Conservation (phyloP, 768 basidiomycete genomes). For the Rhizopogon vulgaris region DNA sequence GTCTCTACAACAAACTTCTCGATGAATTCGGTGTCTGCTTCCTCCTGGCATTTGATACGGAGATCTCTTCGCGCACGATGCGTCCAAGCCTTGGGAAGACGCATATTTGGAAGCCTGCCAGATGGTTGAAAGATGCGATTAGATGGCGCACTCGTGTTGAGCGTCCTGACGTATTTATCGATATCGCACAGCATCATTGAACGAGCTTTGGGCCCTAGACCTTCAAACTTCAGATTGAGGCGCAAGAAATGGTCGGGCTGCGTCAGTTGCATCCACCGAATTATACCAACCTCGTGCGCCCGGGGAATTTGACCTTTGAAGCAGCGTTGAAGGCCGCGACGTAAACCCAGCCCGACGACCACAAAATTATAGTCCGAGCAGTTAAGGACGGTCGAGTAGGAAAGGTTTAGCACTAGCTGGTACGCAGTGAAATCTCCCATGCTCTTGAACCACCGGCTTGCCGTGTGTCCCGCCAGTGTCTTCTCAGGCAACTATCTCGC, state of each 20-base stretch:
- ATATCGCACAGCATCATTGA: constrained; percentile 65
- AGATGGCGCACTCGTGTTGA: constrained; percentile 27
- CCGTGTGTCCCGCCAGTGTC: not conserved
- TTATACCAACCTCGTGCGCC: constrained; percentile 49
- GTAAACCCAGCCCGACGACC: constrained; percentile 60
- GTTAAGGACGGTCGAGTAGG: constrained; percentile 51
- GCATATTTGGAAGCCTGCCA: constrained; percentile 16
- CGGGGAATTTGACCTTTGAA: constrained; percentile 42
- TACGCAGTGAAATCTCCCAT: constrained; percentile 70
- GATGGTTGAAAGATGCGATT: constrained; percentile 32
- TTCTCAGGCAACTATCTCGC: not conserved
- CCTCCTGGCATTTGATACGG: constrained; percentile 35
- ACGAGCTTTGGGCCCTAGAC: constrained; percentile 42
- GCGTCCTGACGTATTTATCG: constrained; percentile 63
- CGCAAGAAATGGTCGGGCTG: constrained; percentile 59
- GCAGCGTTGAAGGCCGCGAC: constrained; percentile 61
- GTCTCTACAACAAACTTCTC: constrained; percentile 39
- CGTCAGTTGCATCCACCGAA: constrained; percentile 56
- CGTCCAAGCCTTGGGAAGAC: constrained; percentile 52
- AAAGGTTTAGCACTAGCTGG: constrained; percentile 58
- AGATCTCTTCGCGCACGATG: constrained; percentile 35
- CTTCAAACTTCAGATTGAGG: constrained; percentile 46
- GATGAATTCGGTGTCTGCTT: constrained; percentile 24
- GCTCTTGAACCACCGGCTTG: constrained; percentile 40
- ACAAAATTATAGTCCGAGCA: constrained; percentile 69